These are phyloP conservation scores for Cladophialophora carrionii DNA, from an alignment of 2,329 filamentous ascomycete species.

Conservation along the genomic window DNA sequence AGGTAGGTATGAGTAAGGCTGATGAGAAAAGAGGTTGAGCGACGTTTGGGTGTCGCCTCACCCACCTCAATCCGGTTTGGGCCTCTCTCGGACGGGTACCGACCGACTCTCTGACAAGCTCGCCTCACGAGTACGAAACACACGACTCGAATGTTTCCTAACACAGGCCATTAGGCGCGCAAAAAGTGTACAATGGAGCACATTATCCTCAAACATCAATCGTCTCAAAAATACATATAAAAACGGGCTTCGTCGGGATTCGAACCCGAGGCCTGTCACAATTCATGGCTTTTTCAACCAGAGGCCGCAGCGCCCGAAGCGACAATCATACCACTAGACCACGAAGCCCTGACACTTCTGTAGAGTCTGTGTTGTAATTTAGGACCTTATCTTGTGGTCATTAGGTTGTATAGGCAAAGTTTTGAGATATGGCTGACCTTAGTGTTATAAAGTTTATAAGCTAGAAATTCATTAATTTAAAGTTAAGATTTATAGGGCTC, in stretches of 20 bases:
- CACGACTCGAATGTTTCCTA: not conserved
- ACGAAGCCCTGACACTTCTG: not conserved
- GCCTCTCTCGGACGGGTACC: not conserved
- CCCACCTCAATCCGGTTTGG: not conserved
- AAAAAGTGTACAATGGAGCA: not conserved
- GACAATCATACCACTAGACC: constrained; percentile 45
- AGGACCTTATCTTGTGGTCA: no score
- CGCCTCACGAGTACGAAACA: constrained; percentile 5
- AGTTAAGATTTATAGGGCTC: no score
- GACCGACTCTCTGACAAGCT: no score
- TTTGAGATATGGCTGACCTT: no score
- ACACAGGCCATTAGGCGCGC: not conserved
- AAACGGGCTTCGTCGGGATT: constrained; percentile 44
- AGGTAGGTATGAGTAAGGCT: constrained; percentile 15
- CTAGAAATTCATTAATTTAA: no score
- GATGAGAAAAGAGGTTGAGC: constrained; percentile 10
- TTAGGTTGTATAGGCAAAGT: no score
- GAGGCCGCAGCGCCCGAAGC: constrained; percentile 43
- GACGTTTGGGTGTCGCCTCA: not conserved
- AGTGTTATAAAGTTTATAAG: no score
- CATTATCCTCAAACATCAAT: not conserved
- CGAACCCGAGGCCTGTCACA: constrained; percentile 48
- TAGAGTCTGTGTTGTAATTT: no score
- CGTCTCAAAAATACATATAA: constrained; percentile 15
- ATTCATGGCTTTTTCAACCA: constrained; percentile 38